phyloP scores from a whole-genome alignment of 2,329 filamentous ascomycete species.

The Aspergillus carbonarius region DNA sequence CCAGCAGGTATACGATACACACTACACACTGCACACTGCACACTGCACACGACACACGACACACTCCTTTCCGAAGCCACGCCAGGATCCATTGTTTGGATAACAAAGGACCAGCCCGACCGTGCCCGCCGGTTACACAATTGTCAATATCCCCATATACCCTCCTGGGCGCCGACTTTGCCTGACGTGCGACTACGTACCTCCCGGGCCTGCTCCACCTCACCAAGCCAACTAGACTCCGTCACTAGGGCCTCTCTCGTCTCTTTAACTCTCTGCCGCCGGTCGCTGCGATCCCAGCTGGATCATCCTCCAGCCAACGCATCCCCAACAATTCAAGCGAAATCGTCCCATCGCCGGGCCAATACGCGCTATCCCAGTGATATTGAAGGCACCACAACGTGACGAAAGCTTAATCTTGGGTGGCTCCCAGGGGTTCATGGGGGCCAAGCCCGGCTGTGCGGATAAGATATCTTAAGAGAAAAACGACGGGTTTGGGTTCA shows the following conservation, averaged over 20 bases:
- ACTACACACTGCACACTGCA: too few species aligned
- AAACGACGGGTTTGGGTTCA: neutral
- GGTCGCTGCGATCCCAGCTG: neutral
- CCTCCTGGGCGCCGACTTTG: neutral
- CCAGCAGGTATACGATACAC: too few species aligned
- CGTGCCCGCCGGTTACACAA: neutral
- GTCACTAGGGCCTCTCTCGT: neutral
- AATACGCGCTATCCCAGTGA: too few species aligned
- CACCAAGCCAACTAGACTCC: neutral
- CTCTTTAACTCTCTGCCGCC: neutral
- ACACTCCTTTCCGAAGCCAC: neutral
- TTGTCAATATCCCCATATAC: too few species aligned
- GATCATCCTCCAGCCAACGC: neutral
- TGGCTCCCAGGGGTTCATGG: conserved; percentile 7
- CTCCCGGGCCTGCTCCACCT: neutral
- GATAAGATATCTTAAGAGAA: conserved; percentile 9
- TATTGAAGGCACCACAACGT: neutral
- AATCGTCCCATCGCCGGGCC: too few species aligned
- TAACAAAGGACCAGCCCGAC: neutral
- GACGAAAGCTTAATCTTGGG: conserved; percentile 5
- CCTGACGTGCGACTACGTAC: neutral
- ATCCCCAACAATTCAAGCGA: neutral
- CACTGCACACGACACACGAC: too few species aligned
- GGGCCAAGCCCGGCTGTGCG: conserved; percentile 7
- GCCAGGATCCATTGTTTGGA: neutral